Base-by-base conservation (phyloP, 2,329 filamentous ascomycete species). In the Exophiala sideris region DNA sequence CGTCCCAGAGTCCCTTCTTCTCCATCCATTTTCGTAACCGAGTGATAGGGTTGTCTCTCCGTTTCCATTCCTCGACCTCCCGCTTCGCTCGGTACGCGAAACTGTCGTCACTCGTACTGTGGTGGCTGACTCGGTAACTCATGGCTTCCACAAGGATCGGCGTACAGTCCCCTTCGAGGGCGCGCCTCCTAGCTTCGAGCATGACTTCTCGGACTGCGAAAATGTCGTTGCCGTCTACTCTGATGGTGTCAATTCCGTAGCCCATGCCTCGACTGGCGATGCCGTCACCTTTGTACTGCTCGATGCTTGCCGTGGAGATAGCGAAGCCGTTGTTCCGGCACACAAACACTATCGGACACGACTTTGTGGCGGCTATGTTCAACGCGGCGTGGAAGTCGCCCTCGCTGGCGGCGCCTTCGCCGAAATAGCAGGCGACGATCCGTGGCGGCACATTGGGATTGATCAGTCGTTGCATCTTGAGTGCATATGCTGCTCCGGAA, bases 81-180 rank as follows among this genome's bases (percentile, higher is more conserved):
- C 96, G 85, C 21, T 87, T 84, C 1, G 91, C 91, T 7, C 94
- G 87, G 74, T 99, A 99, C 0, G 94, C 94, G 66, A 96, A 99
- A 21, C 88, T 94, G 73, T 99, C 94, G 67, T 99, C 94, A 0
- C 88, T 94, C 0, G 94, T 99, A 71, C 90, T 96, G 75, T 99
- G 94, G 69, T 99, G 91, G 5, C 89, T 92, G 40, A 97, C 91
- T n/a, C 94, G 90, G 73, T 99, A 99, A 20, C 89, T 92, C 89
- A 99, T 95, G 52, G 91, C 91, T 73, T 99, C 94, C 38, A 99
- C 87, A 6, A 99, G 76, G 0, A 99, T 82, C 0, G 90, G 91
- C 59, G 82, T 84, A 3, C 89, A 88, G n/a, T 89, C 89, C 40
- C 89, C 84, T 52, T 87, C 77, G 2, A 97, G 79, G 0, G 92